These are phyloP conservation scores for Spathaspora passalidarum DNA, from an alignment of 805 yeast species.

Conservation along the genomic window DNA sequence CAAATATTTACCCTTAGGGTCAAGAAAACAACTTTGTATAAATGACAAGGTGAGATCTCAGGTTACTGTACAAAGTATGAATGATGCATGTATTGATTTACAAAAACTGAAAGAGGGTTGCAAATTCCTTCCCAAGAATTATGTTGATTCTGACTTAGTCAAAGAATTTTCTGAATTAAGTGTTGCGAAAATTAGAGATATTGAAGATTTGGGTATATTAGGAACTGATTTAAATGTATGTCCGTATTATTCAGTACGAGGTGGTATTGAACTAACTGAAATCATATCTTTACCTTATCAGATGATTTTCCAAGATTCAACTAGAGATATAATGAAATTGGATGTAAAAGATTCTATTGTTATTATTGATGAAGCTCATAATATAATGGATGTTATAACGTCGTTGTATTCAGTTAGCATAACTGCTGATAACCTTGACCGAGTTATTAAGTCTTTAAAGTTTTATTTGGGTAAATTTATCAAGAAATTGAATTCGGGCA, in stretches of 20 bases:
- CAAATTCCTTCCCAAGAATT: constrained; percentile 16
- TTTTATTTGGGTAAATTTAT: constrained; percentile 59
- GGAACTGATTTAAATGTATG: constrained; percentile 63
- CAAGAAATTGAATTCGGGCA: constrained; percentile 64
- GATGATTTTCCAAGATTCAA: constrained; percentile 55
- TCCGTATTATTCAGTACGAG: constrained; percentile 77
- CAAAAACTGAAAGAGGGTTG: constrained; percentile 41
- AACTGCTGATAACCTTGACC: constrained; percentile 44
- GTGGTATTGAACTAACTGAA: constrained; percentile 58
- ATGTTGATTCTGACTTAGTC: constrained; percentile 23
- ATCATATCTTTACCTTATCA: constrained; percentile 86
- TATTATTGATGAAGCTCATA: constrained; percentile 91
- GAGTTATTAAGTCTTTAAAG: constrained; percentile 47
- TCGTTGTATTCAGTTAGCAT: constrained; percentile 64
- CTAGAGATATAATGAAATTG: constrained; percentile 59
- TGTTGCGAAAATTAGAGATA: constrained; percentile 61
- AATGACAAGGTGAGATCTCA: constrained; percentile 56
- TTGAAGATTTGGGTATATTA: constrained; percentile 67
- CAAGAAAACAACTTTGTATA: constrained; percentile 83
- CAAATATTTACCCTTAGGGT: constrained; percentile 73
- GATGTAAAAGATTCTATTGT: constrained; percentile 63
- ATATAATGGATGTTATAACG: constrained; percentile 72
- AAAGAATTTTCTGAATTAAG: constrained; percentile 52
- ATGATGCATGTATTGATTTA: constrained; percentile 77
- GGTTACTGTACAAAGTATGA: constrained; percentile 52